These are phyloP conservation scores for Flammula alnicola DNA, from an alignment of 1,284 basidiomycete species.

Conservation along the genomic window DNA sequence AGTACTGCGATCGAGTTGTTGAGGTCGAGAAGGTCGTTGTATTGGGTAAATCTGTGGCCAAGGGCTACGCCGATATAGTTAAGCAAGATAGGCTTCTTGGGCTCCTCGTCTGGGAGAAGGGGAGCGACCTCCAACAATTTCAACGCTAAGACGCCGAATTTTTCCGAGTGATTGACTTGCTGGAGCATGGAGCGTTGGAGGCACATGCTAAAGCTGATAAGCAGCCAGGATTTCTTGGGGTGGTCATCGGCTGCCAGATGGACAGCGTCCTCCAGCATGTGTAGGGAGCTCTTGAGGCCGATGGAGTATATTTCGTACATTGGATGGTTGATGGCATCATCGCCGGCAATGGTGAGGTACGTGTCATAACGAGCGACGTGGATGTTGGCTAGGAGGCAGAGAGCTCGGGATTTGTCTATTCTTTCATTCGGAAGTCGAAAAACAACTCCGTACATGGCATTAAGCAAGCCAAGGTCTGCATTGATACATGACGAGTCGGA, in stretches of 20 bases:
- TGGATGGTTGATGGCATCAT: background rate
- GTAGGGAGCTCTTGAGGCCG: background rate
- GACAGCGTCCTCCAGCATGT: conserved; percentile 7
- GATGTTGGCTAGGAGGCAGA: conserved; percentile 12
- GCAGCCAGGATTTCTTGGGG: conserved; percentile 10
- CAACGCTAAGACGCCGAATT: too few relatives aligned
- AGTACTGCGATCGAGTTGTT: background rate
- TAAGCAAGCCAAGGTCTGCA: conserved; percentile 7
- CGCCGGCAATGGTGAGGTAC: conserved; percentile 5
- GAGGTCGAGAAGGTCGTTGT: background rate
- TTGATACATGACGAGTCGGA: conserved; percentile 10
- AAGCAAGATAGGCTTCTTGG: background rate
- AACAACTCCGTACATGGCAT: background rate
- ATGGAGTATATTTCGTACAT: conserved; percentile 8
- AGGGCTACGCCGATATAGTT: background rate
- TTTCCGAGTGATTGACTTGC: background rate
- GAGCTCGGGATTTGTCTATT: background rate
- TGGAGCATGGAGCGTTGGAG: conserved; percentile 1
- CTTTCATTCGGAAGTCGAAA: background rate
- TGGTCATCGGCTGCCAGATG: conserved; percentile 1
- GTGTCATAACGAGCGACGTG: conserved; percentile 13
- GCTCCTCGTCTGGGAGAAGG: background rate
- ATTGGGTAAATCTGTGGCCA: background rate
- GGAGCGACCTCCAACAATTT: too few relatives aligned
- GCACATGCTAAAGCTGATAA: conserved; percentile 9